Conservation (phyloP, 73 alveolate species). For the Uronychia binucleata region DNA sequence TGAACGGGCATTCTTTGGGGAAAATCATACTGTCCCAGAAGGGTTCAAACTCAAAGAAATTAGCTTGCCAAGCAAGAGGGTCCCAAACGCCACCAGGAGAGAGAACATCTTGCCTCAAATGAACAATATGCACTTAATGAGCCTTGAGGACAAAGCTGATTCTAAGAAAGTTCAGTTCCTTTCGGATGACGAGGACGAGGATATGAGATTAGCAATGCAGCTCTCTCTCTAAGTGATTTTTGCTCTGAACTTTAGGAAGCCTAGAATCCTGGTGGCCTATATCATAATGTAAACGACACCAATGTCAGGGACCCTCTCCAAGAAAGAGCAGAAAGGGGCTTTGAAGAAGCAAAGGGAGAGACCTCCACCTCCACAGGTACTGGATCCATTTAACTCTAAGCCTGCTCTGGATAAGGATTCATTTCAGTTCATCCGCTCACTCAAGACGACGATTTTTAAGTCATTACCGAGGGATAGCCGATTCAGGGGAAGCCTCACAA, state of each 20-base stretch:
- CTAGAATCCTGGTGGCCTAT: background rate
- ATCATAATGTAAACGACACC: background rate
- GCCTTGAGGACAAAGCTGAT: background rate
- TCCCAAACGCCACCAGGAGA: background rate
- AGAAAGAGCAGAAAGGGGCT: background rate
- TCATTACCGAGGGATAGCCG: no score
- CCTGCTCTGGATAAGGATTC: background rate
- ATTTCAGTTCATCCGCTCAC: background rate
- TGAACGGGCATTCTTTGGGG: background rate
- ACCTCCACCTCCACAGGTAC: background rate
- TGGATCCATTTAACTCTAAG: background rate
- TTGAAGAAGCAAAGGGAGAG: background rate
- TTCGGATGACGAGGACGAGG: background rate
- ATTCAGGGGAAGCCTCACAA: background rate
- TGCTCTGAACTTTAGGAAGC: background rate
- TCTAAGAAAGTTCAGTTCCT: background rate
- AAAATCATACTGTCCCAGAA: background rate
- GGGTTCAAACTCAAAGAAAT: background rate
- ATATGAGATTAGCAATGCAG: background rate
- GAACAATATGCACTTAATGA: background rate
- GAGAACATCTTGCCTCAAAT: background rate
- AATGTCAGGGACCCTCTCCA: background rate
- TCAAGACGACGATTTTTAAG: background rate
- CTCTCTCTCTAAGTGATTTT: background rate
- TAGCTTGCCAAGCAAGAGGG: background rate